These are phyloP conservation scores for Mycosarcoma maydis DNA, from an alignment of 1,284 basidiomycete species.

Conservation along the genomic window DNA sequence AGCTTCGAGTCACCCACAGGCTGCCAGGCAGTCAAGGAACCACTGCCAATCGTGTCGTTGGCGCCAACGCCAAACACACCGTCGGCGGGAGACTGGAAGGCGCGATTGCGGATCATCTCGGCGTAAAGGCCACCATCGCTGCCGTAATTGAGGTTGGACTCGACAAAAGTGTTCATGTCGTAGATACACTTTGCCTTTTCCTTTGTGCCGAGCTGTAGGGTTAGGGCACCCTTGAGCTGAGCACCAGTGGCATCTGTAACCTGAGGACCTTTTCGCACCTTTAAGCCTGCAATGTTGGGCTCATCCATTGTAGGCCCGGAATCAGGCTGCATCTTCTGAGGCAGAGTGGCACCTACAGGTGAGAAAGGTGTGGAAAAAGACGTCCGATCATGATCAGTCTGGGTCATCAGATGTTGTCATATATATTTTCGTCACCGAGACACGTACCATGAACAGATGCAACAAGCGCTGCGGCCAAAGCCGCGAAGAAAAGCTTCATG, in stretches of 20 bases:
- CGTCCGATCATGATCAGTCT: not conserved
- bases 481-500: conserved; percentile 31
- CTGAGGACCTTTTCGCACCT: conserved; percentile 14
- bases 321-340: not conserved
- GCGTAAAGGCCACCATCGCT: conserved; percentile 54
- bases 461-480: conserved; percentile 16
- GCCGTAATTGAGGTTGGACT: conserved; percentile 53
- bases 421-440: not conserved
- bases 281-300: not conserved
- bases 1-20: conserved; percentile 25
- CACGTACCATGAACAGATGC: conserved; percentile 20
- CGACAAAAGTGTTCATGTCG: conserved; percentile 52
- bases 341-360: conserved; percentile 3
- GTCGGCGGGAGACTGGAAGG: conserved; percentile 43
- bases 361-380: not conserved
- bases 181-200: conserved; percentile 40
- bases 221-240: not conserved
- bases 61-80: conserved; percentile 17
- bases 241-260: conserved; percentile 13
- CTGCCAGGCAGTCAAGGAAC: conserved; percentile 43
- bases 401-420: conserved; percentile 7
- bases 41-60: conserved; percentile 33
- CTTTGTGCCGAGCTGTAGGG: conserved; percentile 18
- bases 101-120: conserved; percentile 56
- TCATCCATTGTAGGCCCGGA: not conserved